Evolutionary conservation across 2,329 filamentous ascomycete species (phyloP).

Genomic region (Pseudodiploospora longispora): DNA sequence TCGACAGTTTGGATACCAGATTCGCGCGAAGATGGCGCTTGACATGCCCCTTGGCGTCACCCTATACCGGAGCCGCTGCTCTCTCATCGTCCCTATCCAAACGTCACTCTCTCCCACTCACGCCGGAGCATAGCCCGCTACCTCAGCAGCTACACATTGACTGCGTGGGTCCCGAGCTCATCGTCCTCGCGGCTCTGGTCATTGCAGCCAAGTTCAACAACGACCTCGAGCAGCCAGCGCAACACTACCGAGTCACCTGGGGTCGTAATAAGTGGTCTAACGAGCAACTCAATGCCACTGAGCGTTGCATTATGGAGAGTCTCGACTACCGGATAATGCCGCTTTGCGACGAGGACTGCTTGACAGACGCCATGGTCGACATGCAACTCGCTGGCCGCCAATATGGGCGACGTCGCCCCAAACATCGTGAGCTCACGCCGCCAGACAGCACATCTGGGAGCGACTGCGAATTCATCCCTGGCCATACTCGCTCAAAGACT

Average conservation of each 20-base stretch:
- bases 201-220: conserved; percentile 60
- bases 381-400: conserved; percentile 49
- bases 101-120: conserved; percentile 41
- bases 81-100: conserved; percentile 23
- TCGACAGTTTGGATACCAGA: conserved; percentile 55
- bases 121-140: conserved; percentile 21
- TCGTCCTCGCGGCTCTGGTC: conserved; percentile 53
- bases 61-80: not conserved
- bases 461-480: conserved; percentile 20
- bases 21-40: conserved; percentile 57
- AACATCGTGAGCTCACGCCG: conserved; percentile 18
- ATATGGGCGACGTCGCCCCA: conserved; percentile 2
- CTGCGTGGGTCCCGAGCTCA: conserved; percentile 52
- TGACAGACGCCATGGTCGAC: conserved; percentile 52
- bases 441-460: conserved; percentile 21
- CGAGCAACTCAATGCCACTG: conserved; percentile 55
- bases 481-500: conserved; percentile 29
- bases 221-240: conserved; percentile 46
- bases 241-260: conserved; percentile 47
- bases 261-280: conserved; percentile 49
- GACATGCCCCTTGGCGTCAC: conserved; percentile 37
- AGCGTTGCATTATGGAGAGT: conserved; percentile 56
- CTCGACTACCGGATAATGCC: conserved; percentile 56
- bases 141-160: conserved; percentile 47
- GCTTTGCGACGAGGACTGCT: conserved; percentile 46